phyloP scores from a whole-genome alignment of 257 asterid species.

The Przewalskia tangutica region DNA sequence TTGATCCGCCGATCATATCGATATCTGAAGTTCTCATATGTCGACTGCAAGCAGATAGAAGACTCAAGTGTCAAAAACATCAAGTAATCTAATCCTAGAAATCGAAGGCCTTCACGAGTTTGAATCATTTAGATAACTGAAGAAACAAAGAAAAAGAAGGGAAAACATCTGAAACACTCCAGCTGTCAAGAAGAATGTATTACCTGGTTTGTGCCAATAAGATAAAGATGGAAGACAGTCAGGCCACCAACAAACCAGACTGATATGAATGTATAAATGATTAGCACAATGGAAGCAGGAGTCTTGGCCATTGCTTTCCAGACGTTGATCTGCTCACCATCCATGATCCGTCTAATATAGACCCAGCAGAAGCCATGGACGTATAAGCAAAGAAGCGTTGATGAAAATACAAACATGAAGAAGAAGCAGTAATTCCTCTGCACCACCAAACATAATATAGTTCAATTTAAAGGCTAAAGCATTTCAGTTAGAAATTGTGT shows the following conservation, averaged over 20 bases:
- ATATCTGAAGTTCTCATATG: conserved; percentile 92
- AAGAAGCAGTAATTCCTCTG: conserved; percentile 96
- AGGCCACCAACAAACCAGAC: conserved; percentile 99
- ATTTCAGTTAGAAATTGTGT: not conserved
- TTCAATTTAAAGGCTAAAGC: not conserved
- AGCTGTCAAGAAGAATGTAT: conserved; percentile 11
- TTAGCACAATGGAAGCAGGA: conserved; percentile 79
- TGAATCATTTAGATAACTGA: not conserved
- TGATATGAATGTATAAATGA: conserved; percentile 79
- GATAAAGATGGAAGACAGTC: conserved; percentile 88
- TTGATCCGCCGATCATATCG: conserved; percentile 73
- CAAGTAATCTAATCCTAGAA: not conserved
- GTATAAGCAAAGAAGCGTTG: conserved; percentile 82
- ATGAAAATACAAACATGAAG: conserved; percentile 84
- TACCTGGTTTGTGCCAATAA: conserved; percentile 92
- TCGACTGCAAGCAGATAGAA: conserved; percentile 49
- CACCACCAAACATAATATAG: conserved; percentile 19
- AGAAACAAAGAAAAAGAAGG: not conserved
- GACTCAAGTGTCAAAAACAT: not conserved
- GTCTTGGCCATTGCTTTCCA: conserved; percentile 94
- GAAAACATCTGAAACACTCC: not conserved
- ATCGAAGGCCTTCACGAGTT: not conserved
- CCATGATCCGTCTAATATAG: conserved; percentile 83
- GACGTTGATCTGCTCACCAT: conserved; percentile 61
- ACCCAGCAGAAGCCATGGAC: conserved; percentile 70